Base-by-base conservation (phyloP, 805 yeast species). In the Zygosaccharomyces lentus region DNA sequence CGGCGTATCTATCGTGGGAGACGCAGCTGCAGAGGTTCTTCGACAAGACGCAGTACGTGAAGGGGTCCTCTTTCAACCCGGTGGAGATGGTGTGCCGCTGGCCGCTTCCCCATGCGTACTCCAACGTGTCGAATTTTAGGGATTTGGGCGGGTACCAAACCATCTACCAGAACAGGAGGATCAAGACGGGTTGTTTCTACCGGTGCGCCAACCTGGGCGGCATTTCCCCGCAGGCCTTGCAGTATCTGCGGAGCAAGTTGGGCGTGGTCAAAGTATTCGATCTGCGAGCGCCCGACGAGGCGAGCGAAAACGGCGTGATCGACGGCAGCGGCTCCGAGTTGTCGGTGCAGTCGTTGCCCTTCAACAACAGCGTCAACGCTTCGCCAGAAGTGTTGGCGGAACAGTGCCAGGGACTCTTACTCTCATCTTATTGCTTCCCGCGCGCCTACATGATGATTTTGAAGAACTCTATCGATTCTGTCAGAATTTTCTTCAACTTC, bases 121-220 rank as follows among this genome's bases (percentile, higher is more conserved):
- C 63, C 2, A 50, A 53, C 6, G 76, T 86, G 16, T 64, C 75
- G 34, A 87, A 87, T 56, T 83, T 86, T 56, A 72, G 96, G 51
- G 96, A 88, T 57, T 59, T 82, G 46, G 96, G 96, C 1, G 96
- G 95, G 10, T 87, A 84, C 61, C 66, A 63, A 43, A 65, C 79
- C 0, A 51, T 52, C 7, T 61, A 64, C 17, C 64, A 62, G 8
- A 64, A 59, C 2, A 48, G 61, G 5, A 75, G 58, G 53, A 84
- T 82, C 4, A 75, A 71, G 52, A 72, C 81, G 2, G 78, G 81
- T 9, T 41, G 74, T 6, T 55, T 81, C 12, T 88, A 66, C 62
- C 75, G 96, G 49, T 74, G 82, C 53, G 95, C 91, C 0, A 74
- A 76, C 43, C 71, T 83, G 24, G 69, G 76, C 2, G 61, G 65